phyloP scores from a whole-genome alignment of 2,329 filamentous ascomycete genomes.

The Arthrobotrys sinensis region DNA sequence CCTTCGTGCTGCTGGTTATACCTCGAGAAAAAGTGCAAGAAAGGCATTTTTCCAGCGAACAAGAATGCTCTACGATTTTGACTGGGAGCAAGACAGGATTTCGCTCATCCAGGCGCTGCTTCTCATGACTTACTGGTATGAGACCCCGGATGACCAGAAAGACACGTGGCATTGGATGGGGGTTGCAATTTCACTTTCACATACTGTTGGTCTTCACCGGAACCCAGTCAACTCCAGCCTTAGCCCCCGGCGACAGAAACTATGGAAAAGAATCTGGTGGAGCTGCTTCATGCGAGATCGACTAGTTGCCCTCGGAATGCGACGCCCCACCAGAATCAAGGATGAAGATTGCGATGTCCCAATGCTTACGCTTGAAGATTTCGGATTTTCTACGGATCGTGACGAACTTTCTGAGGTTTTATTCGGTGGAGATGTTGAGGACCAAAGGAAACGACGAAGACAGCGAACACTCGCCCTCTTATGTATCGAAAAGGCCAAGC shows the following conservation, averaged over 20 bases:
- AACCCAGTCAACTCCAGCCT: conserved; percentile 85
- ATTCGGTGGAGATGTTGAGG: conserved; percentile 59
- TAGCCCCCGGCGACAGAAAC: conserved; percentile 79
- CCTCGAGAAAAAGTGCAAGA: conserved; percentile 82
- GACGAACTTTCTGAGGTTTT: conserved; percentile 53
- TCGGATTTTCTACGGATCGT: conserved; percentile 74
- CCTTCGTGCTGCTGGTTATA: conserved; percentile 82
- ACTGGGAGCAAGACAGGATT: conserved; percentile 92
- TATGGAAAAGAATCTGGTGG: conserved; percentile 99
- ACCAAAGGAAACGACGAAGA: conserved; percentile 68
- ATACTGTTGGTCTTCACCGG: conserved; percentile 92
- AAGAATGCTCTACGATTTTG: conserved; percentile 91
- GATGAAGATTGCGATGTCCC: conserved; percentile 94
- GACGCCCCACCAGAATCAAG: conserved; percentile 91
- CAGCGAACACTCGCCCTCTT: conserved; percentile 85
- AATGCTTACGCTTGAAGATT: conserved; percentile 87
- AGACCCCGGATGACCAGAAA: conserved; percentile 95
- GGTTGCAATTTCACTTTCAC: conserved; percentile 90
- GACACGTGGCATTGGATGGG: conserved; percentile 99
- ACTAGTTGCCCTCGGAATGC: conserved; percentile 92
- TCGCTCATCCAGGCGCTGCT: conserved; percentile 89
- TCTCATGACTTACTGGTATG: conserved; percentile 97
- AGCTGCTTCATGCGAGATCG: conserved; percentile 96
- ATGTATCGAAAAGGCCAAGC: conserved; percentile 91
- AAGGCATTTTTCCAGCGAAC: conserved; percentile 92